These are phyloP conservation scores for Candida multigemmis DNA, from an alignment of 805 yeast genomes.

Conservation along the genomic window DNA sequence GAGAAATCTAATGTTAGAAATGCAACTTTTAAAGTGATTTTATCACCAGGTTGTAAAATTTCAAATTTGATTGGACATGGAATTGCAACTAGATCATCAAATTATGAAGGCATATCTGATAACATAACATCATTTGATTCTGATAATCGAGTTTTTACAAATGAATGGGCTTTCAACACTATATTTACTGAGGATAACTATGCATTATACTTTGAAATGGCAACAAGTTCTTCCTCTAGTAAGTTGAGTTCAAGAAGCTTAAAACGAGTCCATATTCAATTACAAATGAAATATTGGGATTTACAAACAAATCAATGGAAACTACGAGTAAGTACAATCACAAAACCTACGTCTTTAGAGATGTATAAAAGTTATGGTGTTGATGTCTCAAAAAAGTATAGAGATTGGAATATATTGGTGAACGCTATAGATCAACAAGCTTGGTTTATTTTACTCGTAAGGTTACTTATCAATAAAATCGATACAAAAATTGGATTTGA, in stretches of 20 bases:
- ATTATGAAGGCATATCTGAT: constrained; percentile 25
- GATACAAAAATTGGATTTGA: constrained; percentile 26
- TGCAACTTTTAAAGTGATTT: constrained; percentile 12
- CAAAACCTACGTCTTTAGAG: constrained; percentile 17
- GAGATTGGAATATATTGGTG: constrained; percentile 9
- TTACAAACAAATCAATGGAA: constrained; percentile 9
- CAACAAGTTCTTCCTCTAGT: constrained; percentile 14
- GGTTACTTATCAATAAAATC: constrained; percentile 23
- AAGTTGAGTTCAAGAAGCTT: constrained; percentile 8
- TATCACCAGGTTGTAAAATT: constrained; percentile 24
- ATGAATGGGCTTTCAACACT: constrained; percentile 23
- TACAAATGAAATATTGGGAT: constrained; percentile 21
- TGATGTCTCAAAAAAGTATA: constrained; percentile 7
- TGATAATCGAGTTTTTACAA: constrained; percentile 25
- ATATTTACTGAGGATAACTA: constrained; percentile 12
- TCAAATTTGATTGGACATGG: constrained; percentile 22
- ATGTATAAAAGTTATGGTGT: constrained; percentile 8
- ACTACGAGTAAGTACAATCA: constrained; percentile 20
- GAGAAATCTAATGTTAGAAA: constrained; percentile 2
- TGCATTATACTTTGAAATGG: constrained; percentile 24
- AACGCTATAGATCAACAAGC: constrained; percentile 22
- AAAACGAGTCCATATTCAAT: constrained; percentile 21
- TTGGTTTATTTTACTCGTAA: constrained; percentile 19
- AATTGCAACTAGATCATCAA: constrained; percentile 14
- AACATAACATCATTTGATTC: constrained; percentile 21